phyloP scores from a whole-genome alignment of 805 yeast genomes.

The Clavispora santaluciae region DNA sequence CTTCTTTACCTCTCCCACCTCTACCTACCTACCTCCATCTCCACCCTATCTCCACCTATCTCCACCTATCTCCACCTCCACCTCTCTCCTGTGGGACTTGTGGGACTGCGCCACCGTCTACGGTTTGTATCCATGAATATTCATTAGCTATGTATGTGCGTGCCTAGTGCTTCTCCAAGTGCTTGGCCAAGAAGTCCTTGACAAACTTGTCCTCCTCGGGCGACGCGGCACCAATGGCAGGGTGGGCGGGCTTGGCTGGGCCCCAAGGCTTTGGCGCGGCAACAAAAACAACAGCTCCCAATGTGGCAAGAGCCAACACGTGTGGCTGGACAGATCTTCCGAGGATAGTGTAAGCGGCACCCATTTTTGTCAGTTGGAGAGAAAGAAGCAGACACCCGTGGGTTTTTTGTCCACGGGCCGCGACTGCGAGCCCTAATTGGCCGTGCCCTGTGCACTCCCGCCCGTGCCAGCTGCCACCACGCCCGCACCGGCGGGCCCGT shows the following conservation, averaged over 20 bases:
- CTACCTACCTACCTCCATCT: too few species aligned
- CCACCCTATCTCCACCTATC: too few species aligned
- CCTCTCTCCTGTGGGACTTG: too few species aligned
- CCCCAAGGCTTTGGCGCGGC: slow-evolving; percentile 74
- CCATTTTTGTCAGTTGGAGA: slow-evolving; percentile 46
- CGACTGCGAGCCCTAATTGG: slow-evolving; percentile 1
- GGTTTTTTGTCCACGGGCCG: background rate
- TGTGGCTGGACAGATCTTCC: slow-evolving; percentile 85
- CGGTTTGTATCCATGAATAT: background rate
- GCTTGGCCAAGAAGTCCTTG: slow-evolving; percentile 55
- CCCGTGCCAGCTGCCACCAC: too few species aligned
- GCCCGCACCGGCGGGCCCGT: too few species aligned
- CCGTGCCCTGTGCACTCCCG: background rate
- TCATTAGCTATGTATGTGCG: background rate
- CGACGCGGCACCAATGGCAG: slow-evolving; percentile 69
- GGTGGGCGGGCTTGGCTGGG: slow-evolving; percentile 54
- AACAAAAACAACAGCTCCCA: slow-evolving; percentile 60
- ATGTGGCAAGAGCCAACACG: slow-evolving; percentile 75
- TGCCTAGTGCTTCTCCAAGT: slow-evolving; percentile 20
- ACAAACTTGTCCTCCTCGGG: slow-evolving; percentile 90
- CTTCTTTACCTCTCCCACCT: too few species aligned
- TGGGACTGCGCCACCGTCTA: too few species aligned
- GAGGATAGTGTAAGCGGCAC: slow-evolving; percentile 75
- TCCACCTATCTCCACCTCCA: too few species aligned
- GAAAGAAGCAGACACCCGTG: background rate